These are phyloP conservation scores for Scleromitrula shiraiana DNA, from an alignment of 2,329 filamentous ascomycete species.

Conservation along the genomic window DNA sequence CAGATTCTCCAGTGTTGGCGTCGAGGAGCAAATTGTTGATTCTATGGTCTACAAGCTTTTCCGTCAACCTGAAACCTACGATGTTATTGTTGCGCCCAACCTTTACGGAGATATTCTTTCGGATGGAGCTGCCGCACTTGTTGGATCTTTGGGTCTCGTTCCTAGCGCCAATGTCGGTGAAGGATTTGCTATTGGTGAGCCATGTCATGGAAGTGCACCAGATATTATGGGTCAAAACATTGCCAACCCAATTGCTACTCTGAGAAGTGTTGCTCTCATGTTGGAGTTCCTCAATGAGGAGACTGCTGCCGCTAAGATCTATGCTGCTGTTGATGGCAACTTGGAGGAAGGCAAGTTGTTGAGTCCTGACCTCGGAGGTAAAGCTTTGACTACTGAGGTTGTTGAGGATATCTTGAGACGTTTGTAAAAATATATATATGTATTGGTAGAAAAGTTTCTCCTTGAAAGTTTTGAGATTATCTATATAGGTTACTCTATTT, in stretches of 20 bases:
- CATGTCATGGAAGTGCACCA: slow-evolving; percentile 91
- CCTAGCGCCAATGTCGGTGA: slow-evolving; percentile 94
- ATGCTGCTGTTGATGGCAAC: slow-evolving; percentile 84
- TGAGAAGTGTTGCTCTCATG: slow-evolving; percentile 88
- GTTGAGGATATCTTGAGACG: slow-evolving; percentile 78
- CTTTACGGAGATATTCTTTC: slow-evolving; percentile 96
- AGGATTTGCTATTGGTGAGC: slow-evolving; percentile 92
- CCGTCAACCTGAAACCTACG: slow-evolving; percentile 89
- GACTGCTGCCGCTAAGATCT: slow-evolving; percentile 79
- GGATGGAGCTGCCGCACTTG: slow-evolving; percentile 88
- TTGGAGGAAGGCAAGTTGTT: slow-evolving; percentile 74
- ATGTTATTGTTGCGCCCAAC: slow-evolving; percentile 96
- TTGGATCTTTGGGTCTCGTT: slow-evolving; percentile 85
- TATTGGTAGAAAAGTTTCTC: slow-evolving; percentile 9
- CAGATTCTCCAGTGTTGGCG: slow-evolving; percentile 54
- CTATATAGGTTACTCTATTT: slow-evolving; percentile 1
- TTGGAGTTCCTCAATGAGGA: slow-evolving; percentile 90
- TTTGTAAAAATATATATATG: slow-evolving; percentile 46
- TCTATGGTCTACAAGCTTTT: slow-evolving; percentile 99
- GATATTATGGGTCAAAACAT: slow-evolving; percentile 91
- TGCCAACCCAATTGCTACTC: slow-evolving; percentile 92
- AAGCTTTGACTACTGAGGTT: slow-evolving; percentile 77
- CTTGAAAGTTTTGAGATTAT: not conserved
- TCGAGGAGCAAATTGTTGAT: slow-evolving; percentile 98
- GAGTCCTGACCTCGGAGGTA: slow-evolving; percentile 85